Conservation (phyloP, 768 basidiomycete species). For the Xerocomellus intermedius region DNA sequence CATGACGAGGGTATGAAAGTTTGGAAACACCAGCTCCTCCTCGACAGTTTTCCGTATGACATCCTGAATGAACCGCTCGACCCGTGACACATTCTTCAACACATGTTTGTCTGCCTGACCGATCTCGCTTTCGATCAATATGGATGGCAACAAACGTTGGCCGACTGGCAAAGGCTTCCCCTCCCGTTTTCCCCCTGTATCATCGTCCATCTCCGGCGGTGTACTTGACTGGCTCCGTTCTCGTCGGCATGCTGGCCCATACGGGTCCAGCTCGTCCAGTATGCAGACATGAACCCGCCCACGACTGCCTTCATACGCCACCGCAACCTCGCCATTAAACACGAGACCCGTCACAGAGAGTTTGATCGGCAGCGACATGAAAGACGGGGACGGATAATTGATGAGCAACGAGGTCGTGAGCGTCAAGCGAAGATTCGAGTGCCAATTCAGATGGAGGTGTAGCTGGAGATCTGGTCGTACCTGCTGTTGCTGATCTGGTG, state of each 20-base stretch:
- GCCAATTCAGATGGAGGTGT: conserved; percentile 83
- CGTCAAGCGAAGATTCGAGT: conserved; percentile 84
- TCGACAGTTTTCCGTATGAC: conserved; percentile 93
- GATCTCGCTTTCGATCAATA: conserved; percentile 95
- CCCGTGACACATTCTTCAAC: conserved; percentile 90
- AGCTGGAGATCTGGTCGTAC: conserved; percentile 73
- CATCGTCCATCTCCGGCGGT: conserved; percentile 65
- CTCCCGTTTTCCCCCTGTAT: conserved; percentile 42
- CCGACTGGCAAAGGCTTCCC: conserved; percentile 77
- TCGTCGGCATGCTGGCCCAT: conserved; percentile 67
- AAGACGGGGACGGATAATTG: conserved; percentile 93
- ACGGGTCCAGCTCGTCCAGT: conserved; percentile 84
- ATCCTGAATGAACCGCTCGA: conserved; percentile 94
- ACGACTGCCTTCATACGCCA: conserved; percentile 87
- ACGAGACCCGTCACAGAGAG: conserved; percentile 88
- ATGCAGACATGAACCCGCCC: conserved; percentile 84
- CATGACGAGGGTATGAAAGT: conserved; percentile 81
- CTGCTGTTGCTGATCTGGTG: conserved; percentile 28
- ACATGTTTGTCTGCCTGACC: conserved; percentile 96
- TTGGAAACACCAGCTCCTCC: conserved; percentile 95
- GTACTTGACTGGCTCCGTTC: conserved; percentile 46
- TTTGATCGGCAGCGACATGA: conserved; percentile 96
- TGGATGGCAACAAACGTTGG: conserved; percentile 78
- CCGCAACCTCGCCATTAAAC: conserved; percentile 82
- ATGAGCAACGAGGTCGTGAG: conserved; percentile 91